Conservation (phyloP, 1,284 basidiomycete genomes). For the Boletellus deceptivus region DNA sequence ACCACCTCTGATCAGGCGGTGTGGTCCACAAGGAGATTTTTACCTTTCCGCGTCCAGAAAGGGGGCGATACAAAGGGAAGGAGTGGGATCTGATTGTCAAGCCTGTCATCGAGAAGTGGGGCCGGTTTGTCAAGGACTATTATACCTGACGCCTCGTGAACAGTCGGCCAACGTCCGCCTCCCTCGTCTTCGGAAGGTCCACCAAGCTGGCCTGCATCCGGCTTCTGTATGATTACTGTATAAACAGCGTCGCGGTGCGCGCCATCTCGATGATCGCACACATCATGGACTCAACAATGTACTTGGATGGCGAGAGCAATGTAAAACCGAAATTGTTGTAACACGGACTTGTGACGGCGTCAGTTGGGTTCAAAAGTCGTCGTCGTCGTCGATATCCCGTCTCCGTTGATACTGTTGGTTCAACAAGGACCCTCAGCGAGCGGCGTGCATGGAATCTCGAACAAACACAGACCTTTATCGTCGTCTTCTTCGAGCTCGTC, state of each 20-base stretch:
- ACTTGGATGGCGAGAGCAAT: neutral
- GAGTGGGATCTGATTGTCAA: conserved; percentile 75
- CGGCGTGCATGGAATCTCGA: neutral
- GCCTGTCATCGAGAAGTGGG: conserved; percentile 76
- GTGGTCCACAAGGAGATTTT: conserved; percentile 73
- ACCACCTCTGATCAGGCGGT: conserved; percentile 42
- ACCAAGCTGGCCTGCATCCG: neutral
- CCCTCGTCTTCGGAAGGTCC: too few species aligned
- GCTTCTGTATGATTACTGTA: neutral
- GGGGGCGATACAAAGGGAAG: conserved; percentile 51
- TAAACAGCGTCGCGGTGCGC: neutral
- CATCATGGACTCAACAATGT: conserved; percentile 1
- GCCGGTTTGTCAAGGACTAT: conserved; percentile 44
- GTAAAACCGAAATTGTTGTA: neutral
- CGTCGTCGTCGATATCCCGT: conserved; percentile 69
- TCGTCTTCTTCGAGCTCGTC: conserved; percentile 53
- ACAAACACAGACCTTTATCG: conserved; percentile 61
- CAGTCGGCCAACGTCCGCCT: too few species aligned
- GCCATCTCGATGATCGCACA: neutral
- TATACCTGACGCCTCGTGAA: conserved; percentile 19
- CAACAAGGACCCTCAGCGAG: neutral
- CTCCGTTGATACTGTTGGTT: conserved; percentile 66
- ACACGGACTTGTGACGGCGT: neutral
- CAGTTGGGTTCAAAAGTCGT: conserved; percentile 50
- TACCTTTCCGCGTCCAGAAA: conserved; percentile 52